phyloP scores from a whole-genome alignment of 441 rosid genomes.

The Pelargonium myrrhifolium region DNA sequence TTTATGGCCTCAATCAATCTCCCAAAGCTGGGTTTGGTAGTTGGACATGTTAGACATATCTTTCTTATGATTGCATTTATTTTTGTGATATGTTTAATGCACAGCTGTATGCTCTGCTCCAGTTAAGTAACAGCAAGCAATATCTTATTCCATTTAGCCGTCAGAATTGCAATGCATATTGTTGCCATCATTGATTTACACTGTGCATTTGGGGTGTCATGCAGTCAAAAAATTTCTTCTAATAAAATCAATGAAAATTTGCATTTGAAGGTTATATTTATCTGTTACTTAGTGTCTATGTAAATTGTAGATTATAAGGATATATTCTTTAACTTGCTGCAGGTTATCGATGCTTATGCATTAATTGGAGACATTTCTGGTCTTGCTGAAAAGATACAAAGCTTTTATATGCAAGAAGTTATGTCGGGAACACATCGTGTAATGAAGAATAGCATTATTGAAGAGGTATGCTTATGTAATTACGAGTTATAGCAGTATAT shows the following conservation, averaged over 20 bases:
- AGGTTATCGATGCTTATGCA: conserved; percentile 98
- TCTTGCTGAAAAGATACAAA: conserved; percentile 95
- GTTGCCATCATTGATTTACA: neutral
- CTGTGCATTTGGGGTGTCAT: conserved; percentile 8
- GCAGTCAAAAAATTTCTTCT: conserved; percentile 11
- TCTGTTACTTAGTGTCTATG: conserved; percentile 3
- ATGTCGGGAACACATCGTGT: conserved; percentile 80
- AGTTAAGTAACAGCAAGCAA: neutral
- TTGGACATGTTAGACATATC: too few relatives aligned
- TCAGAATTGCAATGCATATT: neutral
- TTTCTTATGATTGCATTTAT: neutral
- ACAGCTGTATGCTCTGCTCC: neutral
- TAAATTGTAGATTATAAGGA: conserved; percentile 14
- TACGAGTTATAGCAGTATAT: conserved; percentile 7
- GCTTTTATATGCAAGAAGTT: conserved; percentile 98
- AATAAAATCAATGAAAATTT: conserved; percentile 7
- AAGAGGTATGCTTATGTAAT: conserved; percentile 53
- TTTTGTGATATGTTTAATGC: neutral
- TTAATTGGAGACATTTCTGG: conserved; percentile 95
- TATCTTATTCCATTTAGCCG: neutral
- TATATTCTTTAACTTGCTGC: conserved; percentile 21
- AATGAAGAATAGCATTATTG: conserved; percentile 51
- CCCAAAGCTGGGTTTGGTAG: too few relatives aligned
- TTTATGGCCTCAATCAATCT: too few relatives aligned
- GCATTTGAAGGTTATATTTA: neutral